Conservation (phyloP, 1,284 basidiomycete species). For the Moesziomyces globuligerus region DNA sequence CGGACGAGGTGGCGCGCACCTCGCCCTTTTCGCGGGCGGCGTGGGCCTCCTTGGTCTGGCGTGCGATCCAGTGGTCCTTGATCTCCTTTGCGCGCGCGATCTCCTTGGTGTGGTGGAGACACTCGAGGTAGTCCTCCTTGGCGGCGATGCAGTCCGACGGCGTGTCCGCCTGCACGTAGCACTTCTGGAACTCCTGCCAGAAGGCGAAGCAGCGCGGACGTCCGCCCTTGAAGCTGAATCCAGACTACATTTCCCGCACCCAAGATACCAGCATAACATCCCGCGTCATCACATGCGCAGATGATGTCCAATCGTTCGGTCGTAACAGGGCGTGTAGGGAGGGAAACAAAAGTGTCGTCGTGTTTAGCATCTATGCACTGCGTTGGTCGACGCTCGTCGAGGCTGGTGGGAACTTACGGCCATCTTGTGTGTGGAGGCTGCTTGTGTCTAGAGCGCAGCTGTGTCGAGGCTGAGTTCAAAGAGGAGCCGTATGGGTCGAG, state of each 20-base stretch:
- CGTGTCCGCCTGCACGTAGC: conserved; percentile 83
- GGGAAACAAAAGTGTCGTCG: no score
- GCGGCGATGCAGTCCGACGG: conserved; percentile 79
- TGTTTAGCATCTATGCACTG: no score
- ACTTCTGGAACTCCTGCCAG: conserved; percentile 83
- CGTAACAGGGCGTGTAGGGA: no score
- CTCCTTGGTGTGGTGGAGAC: conserved; percentile 89
- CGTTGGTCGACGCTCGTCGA: no score
- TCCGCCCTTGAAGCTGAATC: conserved; percentile 78
- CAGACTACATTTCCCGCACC: no score
- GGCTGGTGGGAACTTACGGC: neutral
- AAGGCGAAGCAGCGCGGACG: conserved; percentile 88
- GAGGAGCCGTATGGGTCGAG: no score
- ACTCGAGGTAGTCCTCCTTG: conserved; percentile 91
- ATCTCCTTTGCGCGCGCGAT: conserved; percentile 59
- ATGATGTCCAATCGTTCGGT: neutral
- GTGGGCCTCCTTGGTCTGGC: conserved; percentile 52
- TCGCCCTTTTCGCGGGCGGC: conserved; percentile 56
- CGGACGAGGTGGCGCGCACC: conserved; percentile 51
- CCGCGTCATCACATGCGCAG: no score
- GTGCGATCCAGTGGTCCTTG: conserved; percentile 59
- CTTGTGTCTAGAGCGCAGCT: neutral
- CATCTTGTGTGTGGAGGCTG: neutral
- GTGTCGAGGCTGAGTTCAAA: no score
- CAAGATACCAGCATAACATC: no score